A percentile compares a stretch with the other conserved stretches of the same genome.
These are phyloP conservation scores for Puccinia novopanici DNA, from an alignment of 1,284 basidiomycete genomes.

Conservation along the genomic window DNA sequence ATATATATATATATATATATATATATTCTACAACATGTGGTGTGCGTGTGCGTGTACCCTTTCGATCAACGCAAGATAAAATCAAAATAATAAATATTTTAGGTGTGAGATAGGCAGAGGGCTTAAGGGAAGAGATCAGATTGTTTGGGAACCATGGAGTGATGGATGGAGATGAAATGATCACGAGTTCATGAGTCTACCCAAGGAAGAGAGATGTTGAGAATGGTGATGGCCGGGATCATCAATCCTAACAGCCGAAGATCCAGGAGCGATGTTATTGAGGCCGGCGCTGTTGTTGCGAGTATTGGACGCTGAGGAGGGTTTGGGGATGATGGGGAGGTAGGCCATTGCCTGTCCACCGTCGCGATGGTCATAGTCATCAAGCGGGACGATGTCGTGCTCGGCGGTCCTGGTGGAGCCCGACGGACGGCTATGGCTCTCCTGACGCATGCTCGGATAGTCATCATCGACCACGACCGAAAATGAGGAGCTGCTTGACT, in stretches of 20 bases:
- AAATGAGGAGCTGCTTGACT: constrained; percentile 20
- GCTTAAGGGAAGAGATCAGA: not conserved
- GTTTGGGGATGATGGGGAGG: constrained; percentile 48
- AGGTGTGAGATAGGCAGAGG: not conserved
- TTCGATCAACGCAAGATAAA: not conserved
- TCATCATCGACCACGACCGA: constrained; percentile 36
- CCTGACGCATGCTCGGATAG: not conserved
- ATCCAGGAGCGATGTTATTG: not conserved
- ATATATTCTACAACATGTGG: constrained; percentile 11
- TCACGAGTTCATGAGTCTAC: constrained; percentile 38
- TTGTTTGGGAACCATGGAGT: not conserved
- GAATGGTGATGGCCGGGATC: constrained; percentile 15
- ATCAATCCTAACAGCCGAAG: constrained; percentile 3
- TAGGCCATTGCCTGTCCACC: constrained; percentile 50
- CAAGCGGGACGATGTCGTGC: constrained; percentile 40
- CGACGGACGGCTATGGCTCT: not conserved
- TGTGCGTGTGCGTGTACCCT: not conserved
- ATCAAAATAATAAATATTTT: not conserved
- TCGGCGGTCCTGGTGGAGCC: not conserved
- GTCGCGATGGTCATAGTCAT: constrained; percentile 47
- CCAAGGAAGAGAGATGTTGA: constrained; percentile 32
- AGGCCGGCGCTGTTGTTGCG: not conserved
- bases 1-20: not conserved
- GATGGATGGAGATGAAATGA: not conserved
- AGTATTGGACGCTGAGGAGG: constrained; percentile 12